phyloP scores from a whole-genome alignment of 805 yeast species.

The Starmerella vaccinii region DNA sequence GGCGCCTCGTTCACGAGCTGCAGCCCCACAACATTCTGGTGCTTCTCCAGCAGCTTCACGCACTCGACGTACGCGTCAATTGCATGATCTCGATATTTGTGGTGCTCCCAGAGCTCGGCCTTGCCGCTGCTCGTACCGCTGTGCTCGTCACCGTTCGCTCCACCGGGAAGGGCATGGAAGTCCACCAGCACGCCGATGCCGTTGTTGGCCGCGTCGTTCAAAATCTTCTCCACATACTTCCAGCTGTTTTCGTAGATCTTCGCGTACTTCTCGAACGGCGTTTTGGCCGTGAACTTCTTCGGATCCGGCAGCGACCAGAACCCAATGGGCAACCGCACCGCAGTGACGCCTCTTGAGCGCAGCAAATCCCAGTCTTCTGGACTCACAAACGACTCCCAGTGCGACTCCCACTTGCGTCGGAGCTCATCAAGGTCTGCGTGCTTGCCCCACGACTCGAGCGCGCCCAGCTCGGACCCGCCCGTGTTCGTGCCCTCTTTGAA shows the following conservation, averaged over 20 bases:
- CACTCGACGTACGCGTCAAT: slow-evolving; percentile 47
- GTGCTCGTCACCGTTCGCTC: slow-evolving; percentile 80
- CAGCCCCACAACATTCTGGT: slow-evolving; percentile 67
- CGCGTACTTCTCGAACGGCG: slow-evolving; percentile 49
- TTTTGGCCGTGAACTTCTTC: slow-evolving; percentile 39
- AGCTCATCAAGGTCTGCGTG: slow-evolving; percentile 46
- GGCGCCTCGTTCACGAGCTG: slow-evolving; percentile 81
- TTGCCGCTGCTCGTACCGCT: slow-evolving; percentile 56
- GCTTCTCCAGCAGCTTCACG: slow-evolving; percentile 45
- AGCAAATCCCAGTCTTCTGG: slow-evolving; percentile 79
- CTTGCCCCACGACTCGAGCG: slow-evolving; percentile 42
- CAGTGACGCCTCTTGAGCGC: slow-evolving; percentile 53
- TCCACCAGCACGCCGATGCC: slow-evolving; percentile 72
- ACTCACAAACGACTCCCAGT: slow-evolving; percentile 53
- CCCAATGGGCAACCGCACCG: slow-evolving; percentile 80
- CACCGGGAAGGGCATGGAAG: slow-evolving; percentile 83
- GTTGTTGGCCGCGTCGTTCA: slow-evolving; percentile 49
- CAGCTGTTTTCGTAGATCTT: slow-evolving; percentile 65
- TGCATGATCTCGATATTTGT: slow-evolving; percentile 34
- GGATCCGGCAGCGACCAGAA: slow-evolving; percentile 73
- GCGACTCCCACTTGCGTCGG: slow-evolving; percentile 41
- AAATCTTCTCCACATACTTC: slow-evolving; percentile 46
- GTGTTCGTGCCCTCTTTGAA: slow-evolving; percentile 44
- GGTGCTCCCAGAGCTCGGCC: slow-evolving; percentile 55
- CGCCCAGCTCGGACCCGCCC: slow-evolving; percentile 60